Conservation (phyloP, 2,329 filamentous ascomycete genomes). For the Didymella keratinophila region DNA sequence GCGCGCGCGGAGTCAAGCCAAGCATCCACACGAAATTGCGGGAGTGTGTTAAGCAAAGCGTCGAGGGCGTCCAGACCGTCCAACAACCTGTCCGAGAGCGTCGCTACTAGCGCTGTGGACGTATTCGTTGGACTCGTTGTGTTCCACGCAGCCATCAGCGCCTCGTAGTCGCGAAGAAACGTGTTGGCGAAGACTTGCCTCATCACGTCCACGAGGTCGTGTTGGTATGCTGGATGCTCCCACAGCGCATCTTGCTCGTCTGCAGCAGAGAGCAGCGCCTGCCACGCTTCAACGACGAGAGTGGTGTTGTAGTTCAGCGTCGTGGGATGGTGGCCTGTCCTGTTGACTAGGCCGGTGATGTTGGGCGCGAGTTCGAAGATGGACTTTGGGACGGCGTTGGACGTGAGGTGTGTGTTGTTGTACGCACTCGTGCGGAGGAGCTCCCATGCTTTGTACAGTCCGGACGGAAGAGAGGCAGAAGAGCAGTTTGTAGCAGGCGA, state of each 20-base stretch:
- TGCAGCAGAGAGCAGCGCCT: constrained; percentile 7
- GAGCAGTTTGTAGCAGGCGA: neutral
- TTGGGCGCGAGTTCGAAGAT: constrained; percentile 52
- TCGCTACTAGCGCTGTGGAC: neutral
- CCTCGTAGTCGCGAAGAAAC: neutral
- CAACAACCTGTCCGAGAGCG: neutral
- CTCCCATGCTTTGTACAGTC: neutral
- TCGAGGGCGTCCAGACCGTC: neutral
- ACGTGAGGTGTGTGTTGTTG: neutral
- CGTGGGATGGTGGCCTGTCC: constrained; percentile 55
- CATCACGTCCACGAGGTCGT: neutral
- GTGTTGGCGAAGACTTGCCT: neutral
- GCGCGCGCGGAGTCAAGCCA: neutral
- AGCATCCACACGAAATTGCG: neutral
- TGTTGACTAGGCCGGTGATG: constrained; percentile 51
- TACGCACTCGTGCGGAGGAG: neutral
- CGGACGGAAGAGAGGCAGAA: neutral
- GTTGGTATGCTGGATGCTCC: neutral
- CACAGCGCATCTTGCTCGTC: neutral
- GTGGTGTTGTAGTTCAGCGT: constrained; percentile 54
- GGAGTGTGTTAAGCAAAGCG: neutral
- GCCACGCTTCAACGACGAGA: constrained; percentile 52
- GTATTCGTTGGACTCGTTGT: neutral
- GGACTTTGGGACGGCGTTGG: neutral
- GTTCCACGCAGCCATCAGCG: neutral